Base-by-base conservation (phyloP, 2,329 filamentous ascomycete species). In the Xylaria sp. region DNA sequence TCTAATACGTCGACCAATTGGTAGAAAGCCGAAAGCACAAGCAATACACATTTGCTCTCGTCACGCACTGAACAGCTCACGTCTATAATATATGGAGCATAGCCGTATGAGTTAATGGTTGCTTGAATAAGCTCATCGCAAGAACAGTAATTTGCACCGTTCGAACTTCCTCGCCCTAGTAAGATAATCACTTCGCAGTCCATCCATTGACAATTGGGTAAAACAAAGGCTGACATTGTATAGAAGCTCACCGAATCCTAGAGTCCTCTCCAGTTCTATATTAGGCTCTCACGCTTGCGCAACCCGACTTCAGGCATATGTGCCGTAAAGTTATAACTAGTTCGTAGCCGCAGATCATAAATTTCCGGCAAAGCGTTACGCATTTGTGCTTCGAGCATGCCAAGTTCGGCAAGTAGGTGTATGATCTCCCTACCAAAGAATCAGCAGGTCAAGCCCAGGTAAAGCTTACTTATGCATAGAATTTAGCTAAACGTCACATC, bases 391-490 rank as follows among this genome's bases (percentile, higher is more conserved):
- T 70, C 64, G 69, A 67, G 67, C 71, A 70, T 70, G 73, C 68
- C 13, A 29, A 48, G 18, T 66, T 53, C 50, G n/a, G 60, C 50
- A 35, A 37, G 21, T 27, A 44, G 53, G 48, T 70, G 68, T 68
- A 70, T 65, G 65, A 65, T 65, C 65, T 63, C 44, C 68, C 60
- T 59, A 18, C 54, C 42, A 48, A 51, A 54, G 37, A 62, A 60
- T 48, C 65, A 47, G 54, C 44, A 58, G 23, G 44, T 60, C 66
- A 66, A 67, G 51, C 64, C 60, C 51, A 65, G 27, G 27, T 66
- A 72, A 64, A 70, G 61, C 71, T 74, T 69, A 67, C 63, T 60
- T 59, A 48, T 75, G 75, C 76, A 78, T 78, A 78, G 74, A 75
- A 75, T 73, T 70, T 72, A 72, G 69, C 69, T 71, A 70, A 73